Evolutionary conservation across 768 basidiomycete genomes (phyloP), one percentile per base, ranked within the genome.

Genomic region (Lentinula detonsa): DNA sequence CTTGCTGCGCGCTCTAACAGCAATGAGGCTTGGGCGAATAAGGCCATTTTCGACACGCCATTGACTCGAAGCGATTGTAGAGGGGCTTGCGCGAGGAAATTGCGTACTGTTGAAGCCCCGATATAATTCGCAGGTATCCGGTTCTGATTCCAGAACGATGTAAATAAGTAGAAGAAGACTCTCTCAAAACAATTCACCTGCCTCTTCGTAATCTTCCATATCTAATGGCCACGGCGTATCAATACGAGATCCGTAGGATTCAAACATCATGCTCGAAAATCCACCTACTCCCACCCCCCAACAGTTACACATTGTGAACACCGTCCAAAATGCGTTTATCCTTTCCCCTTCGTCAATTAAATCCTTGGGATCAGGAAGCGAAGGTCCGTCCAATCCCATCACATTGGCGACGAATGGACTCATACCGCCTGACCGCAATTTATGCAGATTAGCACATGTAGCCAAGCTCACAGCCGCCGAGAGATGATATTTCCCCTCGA

Each of bases 401-500:
- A 11, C 67, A 57, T 18, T 77, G 74, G 37, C 67, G 66, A 77
- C 77, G 51, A 66, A 79, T 69, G 62, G 75, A 78, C 56, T 71
- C 70, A 2, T 74, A 67, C 40, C 81, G n/a, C 48, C 49, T 68
- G 78, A 73, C 65, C 34, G 83, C 66, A 6, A 80, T 65, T 37
- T 78, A 72, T 64, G 60, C 37, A 78, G 53, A 28, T 63, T 66
- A 31, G 68, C 50, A 59, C 68, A 63, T 46, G 68, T 53, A 1
- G 63, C 71, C 23, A 78, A 58, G 3, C 67, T 64, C 61, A 73
- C 70, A 21, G 79, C 73, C 0, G 77, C 71, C 59, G 72, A 70
- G 48, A 71, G 71, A 50, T 72, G 71, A 61, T 79, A 79, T 57
- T 72, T 73, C 3, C 76, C 81, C 35, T 79, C 81, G 5, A 79